phyloP scores from a whole-genome alignment of 2,329 filamentous ascomycete genomes.

The Leptographium radiaticola region DNA sequence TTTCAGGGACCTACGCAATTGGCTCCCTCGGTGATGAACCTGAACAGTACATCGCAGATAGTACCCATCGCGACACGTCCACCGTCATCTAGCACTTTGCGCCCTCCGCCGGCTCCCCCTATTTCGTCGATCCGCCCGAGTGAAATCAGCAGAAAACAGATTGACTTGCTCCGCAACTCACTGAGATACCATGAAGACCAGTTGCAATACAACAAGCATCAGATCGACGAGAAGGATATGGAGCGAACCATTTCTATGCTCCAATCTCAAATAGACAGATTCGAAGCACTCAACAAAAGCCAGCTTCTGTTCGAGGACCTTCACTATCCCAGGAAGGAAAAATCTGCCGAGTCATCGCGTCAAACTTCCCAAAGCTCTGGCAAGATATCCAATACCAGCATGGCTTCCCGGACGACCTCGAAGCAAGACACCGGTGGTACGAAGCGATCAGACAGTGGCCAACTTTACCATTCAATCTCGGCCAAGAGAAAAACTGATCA shows the following conservation, averaged over 20 bases:
- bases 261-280: slow-evolving; percentile 21
- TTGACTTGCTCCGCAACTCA: slow-evolving; percentile 36
- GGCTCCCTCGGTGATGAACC: neutral
- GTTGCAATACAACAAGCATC: slow-evolving; percentile 47
- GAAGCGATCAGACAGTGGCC: slow-evolving; percentile 9
- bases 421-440: slow-evolving; percentile 1
- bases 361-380: neutral
- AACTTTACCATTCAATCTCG: slow-evolving; percentile 6
- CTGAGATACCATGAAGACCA: slow-evolving; percentile 45
- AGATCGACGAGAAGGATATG: slow-evolving; percentile 44
- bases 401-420: neutral
- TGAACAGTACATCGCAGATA: neutral
- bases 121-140: slow-evolving; percentile 47
- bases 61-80: neutral
- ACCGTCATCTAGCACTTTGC: slow-evolving; percentile 6
- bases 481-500: slow-evolving; percentile 11
- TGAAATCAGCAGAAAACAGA: slow-evolving; percentile 47
- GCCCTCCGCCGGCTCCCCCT: slow-evolving; percentile 24
- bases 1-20: neutral
- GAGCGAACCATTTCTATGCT: slow-evolving; percentile 31
- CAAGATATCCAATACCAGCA: neutral
- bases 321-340: slow-evolving; percentile 21
- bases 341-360: slow-evolving; percentile 13
- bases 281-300: slow-evolving; percentile 31
- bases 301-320: slow-evolving; percentile 33